phyloP scores from a whole-genome alignment of 352 stramenopile genomes.

The Globisporangium abappressorium region DNA sequence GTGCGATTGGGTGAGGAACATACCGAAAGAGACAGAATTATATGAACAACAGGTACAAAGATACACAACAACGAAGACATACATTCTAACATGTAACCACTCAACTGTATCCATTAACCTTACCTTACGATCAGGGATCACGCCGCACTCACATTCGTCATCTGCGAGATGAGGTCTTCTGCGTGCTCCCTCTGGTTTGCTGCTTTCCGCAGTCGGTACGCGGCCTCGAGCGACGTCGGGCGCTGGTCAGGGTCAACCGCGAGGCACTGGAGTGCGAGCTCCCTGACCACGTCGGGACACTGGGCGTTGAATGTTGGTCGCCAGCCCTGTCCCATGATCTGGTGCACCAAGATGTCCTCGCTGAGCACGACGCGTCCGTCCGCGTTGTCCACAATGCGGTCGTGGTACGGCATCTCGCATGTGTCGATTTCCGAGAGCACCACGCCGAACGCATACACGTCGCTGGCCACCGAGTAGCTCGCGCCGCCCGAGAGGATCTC shows the following conservation, averaged over 20 bases:
- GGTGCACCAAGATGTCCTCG: conserved; percentile 45
- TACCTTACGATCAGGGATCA: neutral
- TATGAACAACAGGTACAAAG: neutral
- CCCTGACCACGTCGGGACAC: conserved; percentile 41
- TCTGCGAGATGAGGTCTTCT: conserved; percentile 29
- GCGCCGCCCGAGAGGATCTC: conserved; percentile 23
- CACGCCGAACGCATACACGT: conserved; percentile 32
- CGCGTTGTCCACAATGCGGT: conserved; percentile 22
- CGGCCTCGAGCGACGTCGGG: conserved; percentile 43
- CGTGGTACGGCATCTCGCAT: conserved; percentile 57
- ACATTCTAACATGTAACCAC: neutral
- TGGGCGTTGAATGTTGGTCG: conserved; percentile 42
- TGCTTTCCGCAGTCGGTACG: conserved; percentile 47
- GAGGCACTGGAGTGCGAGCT: conserved; percentile 49
- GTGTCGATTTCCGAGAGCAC: conserved; percentile 68
- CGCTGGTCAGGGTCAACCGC: conserved; percentile 29
- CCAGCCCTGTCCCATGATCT: conserved; percentile 48
- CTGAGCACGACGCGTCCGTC: conserved; percentile 10
- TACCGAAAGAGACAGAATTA: neutral
- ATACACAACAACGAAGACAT: neutral
- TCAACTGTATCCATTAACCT: neutral
- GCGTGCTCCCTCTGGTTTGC: conserved; percentile 24
- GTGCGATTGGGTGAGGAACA: neutral
- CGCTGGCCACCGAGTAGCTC: conserved; percentile 12
- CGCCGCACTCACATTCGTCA: neutral